Conservation (phyloP, 1,139 yeast genomes). For the Pichia sp. region DNA sequence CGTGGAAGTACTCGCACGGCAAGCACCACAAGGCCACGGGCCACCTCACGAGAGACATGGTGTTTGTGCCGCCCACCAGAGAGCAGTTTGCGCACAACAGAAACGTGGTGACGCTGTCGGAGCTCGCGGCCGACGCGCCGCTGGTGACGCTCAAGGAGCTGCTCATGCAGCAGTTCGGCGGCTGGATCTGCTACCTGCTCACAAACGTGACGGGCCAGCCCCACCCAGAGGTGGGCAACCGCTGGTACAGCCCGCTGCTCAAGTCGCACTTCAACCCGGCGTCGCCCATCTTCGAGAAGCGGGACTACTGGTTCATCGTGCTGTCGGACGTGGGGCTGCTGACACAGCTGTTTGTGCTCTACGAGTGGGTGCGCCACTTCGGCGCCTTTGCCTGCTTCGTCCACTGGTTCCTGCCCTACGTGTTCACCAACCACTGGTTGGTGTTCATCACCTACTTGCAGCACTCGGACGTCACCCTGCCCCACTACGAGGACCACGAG, state of each 20-base stretch:
- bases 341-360: constrained; percentile 49
- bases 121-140: constrained; percentile 72
- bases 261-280: constrained; percentile 65
- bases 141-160: constrained; percentile 52
- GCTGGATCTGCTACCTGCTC: constrained; percentile 63
- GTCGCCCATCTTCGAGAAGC: constrained; percentile 67
- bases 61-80: constrained; percentile 64
- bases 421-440: constrained; percentile 85
- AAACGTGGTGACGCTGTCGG: constrained; percentile 43
- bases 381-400: constrained; percentile 63
- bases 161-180: constrained; percentile 69
- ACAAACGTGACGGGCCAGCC: constrained; percentile 77
- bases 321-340: constrained; percentile 70
- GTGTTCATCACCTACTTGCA: constrained; percentile 82
- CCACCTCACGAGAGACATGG: constrained; percentile 76
- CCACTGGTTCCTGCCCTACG: constrained; percentile 74
- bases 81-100: constrained; percentile 45
- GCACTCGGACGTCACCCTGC: constrained; percentile 76
- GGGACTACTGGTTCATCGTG: constrained; percentile 65
- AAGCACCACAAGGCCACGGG: constrained; percentile 90
- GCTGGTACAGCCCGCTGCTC: constrained; percentile 39
- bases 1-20: constrained; percentile 80
- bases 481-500: constrained; percentile 68
- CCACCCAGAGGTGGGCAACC: constrained; percentile 39
- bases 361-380: constrained; percentile 57